Evolutionary conservation across 2,329 filamentous ascomycete genomes (phyloP), one percentile per base, ranked within the genome.

Genomic region (Allantophomopsis lycopodina): DNA sequence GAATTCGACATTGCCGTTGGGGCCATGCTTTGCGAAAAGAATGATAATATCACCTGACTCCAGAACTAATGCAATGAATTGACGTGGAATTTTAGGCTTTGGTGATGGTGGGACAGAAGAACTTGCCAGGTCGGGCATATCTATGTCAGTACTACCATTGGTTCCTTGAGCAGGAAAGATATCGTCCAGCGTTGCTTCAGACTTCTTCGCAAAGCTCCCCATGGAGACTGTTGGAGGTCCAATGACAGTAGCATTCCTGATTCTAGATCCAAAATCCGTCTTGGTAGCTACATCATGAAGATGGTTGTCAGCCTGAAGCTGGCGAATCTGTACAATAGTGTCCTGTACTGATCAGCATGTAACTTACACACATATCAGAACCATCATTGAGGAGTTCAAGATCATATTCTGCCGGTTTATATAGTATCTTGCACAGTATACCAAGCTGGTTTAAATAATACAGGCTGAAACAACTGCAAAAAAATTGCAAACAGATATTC

Each of bases 221-320:
- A 36, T 46, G n/a, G 41, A 31, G 6, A 32, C 23, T 16, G 20
- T 30, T 32, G 16, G 14, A 36, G 18, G 15, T 33, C 84, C 85
- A 50, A 96, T 72, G 12, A 88, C 76, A 42, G 74, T 74, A 4
- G 86, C 86, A 50, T 85, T 83, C 44, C 83, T 69, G 46, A 96
- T 95, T 34, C 77, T 73, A 23, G 76, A 73, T 40, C 78, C 77
- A 55, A 96, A 89, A 55, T 94, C 78, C 32, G 70, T 68, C 58
- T 88, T 93, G 44, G 73, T 73, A n/a, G 73, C 67, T n/a, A 94
- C 66, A 52, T 86, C 76, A 46, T 79, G 73, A 17, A 94, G 68
- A 50, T 82, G 78, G 1, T 79, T 78, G 53, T 83, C 74, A 35
- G 66, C 65, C 5, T 68, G 66, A 2, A 91, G 71, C 55, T 94